These are phyloP conservation scores for Wolfiporia cocos DNA, from an alignment of 1,284 basidiomycete genomes.

Conservation along the genomic window DNA sequence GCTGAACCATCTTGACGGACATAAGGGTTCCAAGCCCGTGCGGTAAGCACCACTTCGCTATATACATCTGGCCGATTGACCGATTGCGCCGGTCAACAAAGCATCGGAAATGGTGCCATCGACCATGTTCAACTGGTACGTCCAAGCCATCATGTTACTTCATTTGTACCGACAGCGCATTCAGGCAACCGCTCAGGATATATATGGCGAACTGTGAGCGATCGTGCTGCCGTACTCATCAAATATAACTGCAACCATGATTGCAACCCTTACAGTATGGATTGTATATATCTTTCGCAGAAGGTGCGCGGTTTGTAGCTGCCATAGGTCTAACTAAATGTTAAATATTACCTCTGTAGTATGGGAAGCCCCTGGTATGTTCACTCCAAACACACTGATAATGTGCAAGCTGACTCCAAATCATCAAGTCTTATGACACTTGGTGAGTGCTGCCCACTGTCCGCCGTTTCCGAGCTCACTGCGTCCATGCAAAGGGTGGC, in stretches of 20 bases:
- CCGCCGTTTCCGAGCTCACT: not conserved
- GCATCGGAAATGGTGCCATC: constrained; percentile 87
- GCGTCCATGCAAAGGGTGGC: constrained; percentile 46
- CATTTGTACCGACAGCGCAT: too few species aligned
- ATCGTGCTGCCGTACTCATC: too few species aligned
- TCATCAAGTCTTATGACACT: constrained; percentile 54
- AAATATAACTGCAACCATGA: too few species aligned
- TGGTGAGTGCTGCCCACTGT: constrained; percentile 40
- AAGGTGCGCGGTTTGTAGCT: constrained; percentile 54
- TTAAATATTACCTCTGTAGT: constrained; percentile 23
- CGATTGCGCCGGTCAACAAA: too few species aligned
- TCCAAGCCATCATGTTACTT: too few species aligned
- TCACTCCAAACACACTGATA: not conserved
- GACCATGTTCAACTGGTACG: constrained; percentile 83
- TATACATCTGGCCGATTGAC: too few species aligned
- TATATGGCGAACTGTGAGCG: constrained; percentile 80
- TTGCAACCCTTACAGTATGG: too few species aligned
- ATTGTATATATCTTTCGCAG: constrained; percentile 91
- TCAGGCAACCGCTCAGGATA: too few species aligned
- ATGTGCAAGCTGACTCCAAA: too few species aligned
- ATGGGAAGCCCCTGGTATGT: constrained; percentile 40
- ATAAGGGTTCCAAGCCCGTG: constrained; percentile 78
- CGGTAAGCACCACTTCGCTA: constrained; percentile 30
- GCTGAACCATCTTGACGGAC: constrained; percentile 78
- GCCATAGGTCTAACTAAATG: not conserved